Evolutionary conservation across 2,329 filamentous ascomycete genomes (phyloP), one percentile per base, ranked within the genome.

Genomic region (Pseudogymnoascus sp.): DNA sequence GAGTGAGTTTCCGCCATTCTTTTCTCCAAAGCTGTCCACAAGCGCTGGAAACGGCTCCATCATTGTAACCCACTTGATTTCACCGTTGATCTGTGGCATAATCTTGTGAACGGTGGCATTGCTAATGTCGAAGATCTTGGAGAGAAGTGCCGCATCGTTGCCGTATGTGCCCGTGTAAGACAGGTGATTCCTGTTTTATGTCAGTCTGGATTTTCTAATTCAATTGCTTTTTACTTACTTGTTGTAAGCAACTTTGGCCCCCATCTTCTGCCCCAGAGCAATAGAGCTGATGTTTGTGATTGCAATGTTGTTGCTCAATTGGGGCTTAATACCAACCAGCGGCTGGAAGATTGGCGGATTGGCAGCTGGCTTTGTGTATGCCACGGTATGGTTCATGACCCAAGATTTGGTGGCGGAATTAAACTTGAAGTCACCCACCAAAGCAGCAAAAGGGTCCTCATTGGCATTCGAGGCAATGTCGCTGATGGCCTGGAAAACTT

Each of bases 371-470:
- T 63, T 63, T 21, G 59, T 50, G 31, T 63, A 63, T 33, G 18
- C 60, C 23, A 53, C 42, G 11, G 42, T 40, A 16, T 44, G 35
- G n/a, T 40, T 47, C 35, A 65, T 64, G 35, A 47, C 12, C 64
- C 64, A 65, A 40, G 31, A 23, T n/a, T 35, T 50, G 23, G 18
- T 31, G 12, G 59, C 40, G 25, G 63, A 59, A n/a, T 60, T 61
- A 37, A 62, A 63, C 18, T 60, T 59, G 14, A 37, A 42, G 10
- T 63, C 63, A 5, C 53, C 50, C 12, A 65, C 64, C 21, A 65
- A 44, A 5, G 64, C 63, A 8, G 63, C 63, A 14, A 61, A 63
- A n/a, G 63, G 60, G 61, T 66, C 64, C 28, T 64, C 62, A 14
- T 33, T 62, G 16, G 63, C 44, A 25, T 64, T 60, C 16, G 64